Evolutionary conservation across 352 stramenopile species (phyloP), one percentile per base, ranked within the genome.

Genomic region (Phytophthora citricola): DNA sequence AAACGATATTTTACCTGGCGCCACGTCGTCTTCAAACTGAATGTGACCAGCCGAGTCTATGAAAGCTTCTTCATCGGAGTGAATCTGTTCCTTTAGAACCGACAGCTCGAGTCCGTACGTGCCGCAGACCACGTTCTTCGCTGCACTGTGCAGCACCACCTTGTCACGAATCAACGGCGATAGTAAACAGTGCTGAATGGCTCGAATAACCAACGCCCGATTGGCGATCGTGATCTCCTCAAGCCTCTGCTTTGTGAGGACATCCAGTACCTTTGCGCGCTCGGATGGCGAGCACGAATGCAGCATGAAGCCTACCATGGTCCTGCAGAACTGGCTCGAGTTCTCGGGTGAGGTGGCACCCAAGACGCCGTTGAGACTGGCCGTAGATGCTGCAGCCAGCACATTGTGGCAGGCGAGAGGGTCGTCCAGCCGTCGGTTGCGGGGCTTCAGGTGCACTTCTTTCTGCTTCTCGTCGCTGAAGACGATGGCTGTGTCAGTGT

Each of bases 301-400:
- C 47, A 95, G 74, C 85, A 95, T 93, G 61, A 95, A 95, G 50
- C 84, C 82, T 7, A 87, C 91, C 87, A 95, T 94, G 15, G 83
- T 94, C 54, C 76, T 87, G 66, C 81, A 87, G 44, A 90, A 93
- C 60, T 91, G 69, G 49, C 77, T 90, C 45, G 85, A 92, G 50
- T 85, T 62, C 47, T 92, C 76, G 1, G 87, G 87, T 9, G 87
- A 93, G 5, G 80, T 95, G 5, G 87, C 87, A 1, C 80, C 77
- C 10, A 95, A 70, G 26, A 95, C 93, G 10, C 81, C 85, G 53
- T 95, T 95, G 4, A 95, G 57, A 70, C 78, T 93, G 26, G 82
- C 57, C 2, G 75, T 71, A 0, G 85, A 92, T 2, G 73, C 85
- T 9, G 71, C 55, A 39, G 69, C 71, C 3, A 95, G 71, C 22